These are phyloP conservation scores for Xylariomycetidae sp. DNA, from an alignment of 2,329 filamentous ascomycete genomes.

Conservation along the genomic window DNA sequence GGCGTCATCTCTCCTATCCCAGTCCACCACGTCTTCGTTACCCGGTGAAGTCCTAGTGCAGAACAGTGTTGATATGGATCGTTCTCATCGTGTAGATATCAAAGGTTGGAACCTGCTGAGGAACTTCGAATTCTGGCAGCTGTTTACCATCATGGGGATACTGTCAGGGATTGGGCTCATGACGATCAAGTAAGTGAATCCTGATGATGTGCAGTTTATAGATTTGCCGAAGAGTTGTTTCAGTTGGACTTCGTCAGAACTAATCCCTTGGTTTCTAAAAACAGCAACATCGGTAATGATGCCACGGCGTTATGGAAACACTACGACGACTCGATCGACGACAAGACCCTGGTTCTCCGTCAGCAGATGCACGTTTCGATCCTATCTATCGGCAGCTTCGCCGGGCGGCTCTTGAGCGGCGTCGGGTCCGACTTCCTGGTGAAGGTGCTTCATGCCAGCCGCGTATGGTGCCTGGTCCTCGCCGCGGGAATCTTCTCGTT, in stretches of 20 bases:
- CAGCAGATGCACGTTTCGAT: slow-evolving; percentile 94
- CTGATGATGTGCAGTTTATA: too few species aligned
- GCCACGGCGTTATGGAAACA: slow-evolving; percentile 83
- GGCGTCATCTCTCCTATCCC: slow-evolving; percentile 75
- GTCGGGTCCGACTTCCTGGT: slow-evolving; percentile 89
- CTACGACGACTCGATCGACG: slow-evolving; percentile 68
- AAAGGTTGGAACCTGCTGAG: slow-evolving; percentile 73
- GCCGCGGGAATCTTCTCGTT: slow-evolving; percentile 73
- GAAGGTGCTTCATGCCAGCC: slow-evolving; percentile 72
- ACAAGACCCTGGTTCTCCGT: slow-evolving; percentile 71
- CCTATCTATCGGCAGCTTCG: slow-evolving; percentile 82
- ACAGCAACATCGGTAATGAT: slow-evolving; percentile 89
- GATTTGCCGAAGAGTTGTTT: too few species aligned
- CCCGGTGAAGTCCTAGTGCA: slow-evolving; percentile 47
- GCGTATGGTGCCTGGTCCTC: slow-evolving; percentile 84
- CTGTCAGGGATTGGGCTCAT: slow-evolving; percentile 91
- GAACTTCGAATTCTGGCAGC: slow-evolving; percentile 80
- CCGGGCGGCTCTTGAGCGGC: slow-evolving; percentile 74
- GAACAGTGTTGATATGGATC: slow-evolving; percentile 64
- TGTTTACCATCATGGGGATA: slow-evolving; percentile 84
- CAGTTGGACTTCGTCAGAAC: too few species aligned
- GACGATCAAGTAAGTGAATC: slow-evolving; percentile 93
- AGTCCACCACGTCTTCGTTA: slow-evolving; percentile 45
- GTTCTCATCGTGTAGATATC: slow-evolving; percentile 83
- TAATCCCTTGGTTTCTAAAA: too few species aligned